Evolutionary conservation across 345 rosid species (phyloP).

Genomic region (Raphanus sativus): DNA sequence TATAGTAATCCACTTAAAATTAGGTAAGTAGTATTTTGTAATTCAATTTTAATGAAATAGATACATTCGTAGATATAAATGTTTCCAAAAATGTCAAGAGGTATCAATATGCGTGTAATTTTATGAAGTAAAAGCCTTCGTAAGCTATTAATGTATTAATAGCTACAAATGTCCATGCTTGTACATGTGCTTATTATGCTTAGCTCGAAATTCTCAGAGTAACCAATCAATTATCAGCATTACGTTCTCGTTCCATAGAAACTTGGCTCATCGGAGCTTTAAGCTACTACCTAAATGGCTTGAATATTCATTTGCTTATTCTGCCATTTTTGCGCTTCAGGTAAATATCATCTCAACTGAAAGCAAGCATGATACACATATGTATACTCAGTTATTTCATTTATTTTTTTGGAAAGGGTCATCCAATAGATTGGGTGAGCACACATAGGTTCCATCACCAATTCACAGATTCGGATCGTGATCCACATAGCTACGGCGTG

Average conservation of each 20-base stretch:
- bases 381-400: background rate
- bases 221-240: constrained; percentile 25
- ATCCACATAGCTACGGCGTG: constrained; percentile 28
- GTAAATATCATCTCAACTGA: background rate
- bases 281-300: no score
- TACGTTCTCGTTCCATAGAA: constrained; percentile 41
- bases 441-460: constrained; percentile 43
- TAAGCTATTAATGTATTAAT: background rate
- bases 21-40: no score
- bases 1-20: no score
- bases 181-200: constrained; percentile 34
- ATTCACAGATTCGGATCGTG: constrained; percentile 37
- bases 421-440: constrained; percentile 44
- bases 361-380: background rate
- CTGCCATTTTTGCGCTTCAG: constrained; percentile 37
- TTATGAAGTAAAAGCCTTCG: constrained; percentile 32
- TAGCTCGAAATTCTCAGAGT: constrained; percentile 20
- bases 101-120: constrained; percentile 23
- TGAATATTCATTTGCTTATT: constrained; percentile 34
- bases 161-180: background rate
- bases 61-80: background rate
- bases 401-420: constrained; percentile 22
- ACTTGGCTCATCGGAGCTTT: constrained; percentile 34
- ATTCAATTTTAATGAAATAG: no score
- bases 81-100: constrained; percentile 25